Conservation (phyloP, 768 basidiomycete species). For the Russula vinacea region DNA sequence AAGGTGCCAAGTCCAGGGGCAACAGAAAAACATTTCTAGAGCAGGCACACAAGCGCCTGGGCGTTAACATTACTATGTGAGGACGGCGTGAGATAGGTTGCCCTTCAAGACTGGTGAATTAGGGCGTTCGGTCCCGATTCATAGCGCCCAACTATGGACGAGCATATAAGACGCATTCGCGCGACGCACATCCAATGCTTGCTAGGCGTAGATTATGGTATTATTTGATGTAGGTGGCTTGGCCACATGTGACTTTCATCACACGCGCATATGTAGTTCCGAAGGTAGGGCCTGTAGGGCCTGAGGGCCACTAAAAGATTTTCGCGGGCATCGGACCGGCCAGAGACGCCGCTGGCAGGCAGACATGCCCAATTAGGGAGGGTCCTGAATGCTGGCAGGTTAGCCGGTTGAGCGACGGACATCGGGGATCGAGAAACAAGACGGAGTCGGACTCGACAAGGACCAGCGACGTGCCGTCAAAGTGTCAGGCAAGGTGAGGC, state of each 20-base stretch:
- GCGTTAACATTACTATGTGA: background rate
- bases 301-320: background rate
- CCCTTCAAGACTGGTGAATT: constrained; percentile 1
- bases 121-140: background rate
- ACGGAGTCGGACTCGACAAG: background rate
- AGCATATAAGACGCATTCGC: background rate
- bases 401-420: background rate
- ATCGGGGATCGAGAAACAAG: background rate
- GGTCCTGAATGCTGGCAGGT: constrained; percentile 6
- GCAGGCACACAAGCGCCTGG: constrained; percentile 1
- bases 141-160: background rate
- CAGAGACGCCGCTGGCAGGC: too few species aligned
- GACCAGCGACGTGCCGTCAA: background rate
- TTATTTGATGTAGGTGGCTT: background rate
- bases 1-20: constrained; percentile 4
- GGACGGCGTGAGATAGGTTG: constrained; percentile 4
- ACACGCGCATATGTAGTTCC: background rate
- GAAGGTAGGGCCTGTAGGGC: background rate
- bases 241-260: background rate
- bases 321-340: background rate
- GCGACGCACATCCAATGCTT: background rate
- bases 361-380: background rate
- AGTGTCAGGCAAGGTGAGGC: background rate
- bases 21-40: constrained; percentile 8
- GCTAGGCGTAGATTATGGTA: background rate